These are phyloP conservation scores for Lunasporangiospora selenospora DNA, from an alignment of 192 early-diverging fungal species.

Conservation along the genomic window DNA sequence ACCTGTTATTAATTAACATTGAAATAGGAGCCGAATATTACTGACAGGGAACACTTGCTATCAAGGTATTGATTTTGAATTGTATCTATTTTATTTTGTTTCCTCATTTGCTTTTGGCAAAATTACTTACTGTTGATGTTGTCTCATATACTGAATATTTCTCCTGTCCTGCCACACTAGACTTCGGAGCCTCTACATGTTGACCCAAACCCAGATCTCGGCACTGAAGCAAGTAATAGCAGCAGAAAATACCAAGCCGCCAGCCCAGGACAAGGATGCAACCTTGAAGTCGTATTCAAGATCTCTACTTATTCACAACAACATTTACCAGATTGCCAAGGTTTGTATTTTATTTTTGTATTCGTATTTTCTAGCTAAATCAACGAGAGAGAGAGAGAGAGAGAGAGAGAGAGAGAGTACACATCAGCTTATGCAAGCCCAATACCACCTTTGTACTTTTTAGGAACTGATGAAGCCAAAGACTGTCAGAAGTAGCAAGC, in stretches of 20 bases:
- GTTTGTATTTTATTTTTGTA: background rate
- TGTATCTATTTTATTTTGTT: background rate
- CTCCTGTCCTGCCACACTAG: too few relatives aligned
- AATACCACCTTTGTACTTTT: background rate
- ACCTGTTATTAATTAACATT: background rate
- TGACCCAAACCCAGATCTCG: constrained; percentile 19
- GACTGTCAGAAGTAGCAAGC: constrained; percentile 12
- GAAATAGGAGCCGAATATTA: constrained; percentile 12
- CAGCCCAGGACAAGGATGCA: too few relatives aligned
- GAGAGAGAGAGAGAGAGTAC: too few relatives aligned
- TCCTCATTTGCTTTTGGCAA: too few relatives aligned
- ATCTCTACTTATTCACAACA: constrained; percentile 7
- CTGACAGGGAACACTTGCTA: constrained; percentile 12
- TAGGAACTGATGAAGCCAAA: constrained; percentile 42
- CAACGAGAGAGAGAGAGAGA: too few relatives aligned
- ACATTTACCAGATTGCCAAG: constrained; percentile 16
- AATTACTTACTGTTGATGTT: too few relatives aligned
- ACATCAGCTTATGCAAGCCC: background rate
- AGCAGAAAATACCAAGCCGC: constrained; percentile 2
- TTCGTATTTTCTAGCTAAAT: background rate
- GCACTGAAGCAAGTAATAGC: constrained; percentile 4
- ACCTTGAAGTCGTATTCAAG: background rate
- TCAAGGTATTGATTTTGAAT: constrained; percentile 6
- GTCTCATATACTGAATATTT: too few relatives aligned
- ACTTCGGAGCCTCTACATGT: constrained; percentile 24